These are phyloP conservation scores for Solanum chaucha DNA, from an alignment of 257 asterid genomes.

Conservation along the genomic window DNA sequence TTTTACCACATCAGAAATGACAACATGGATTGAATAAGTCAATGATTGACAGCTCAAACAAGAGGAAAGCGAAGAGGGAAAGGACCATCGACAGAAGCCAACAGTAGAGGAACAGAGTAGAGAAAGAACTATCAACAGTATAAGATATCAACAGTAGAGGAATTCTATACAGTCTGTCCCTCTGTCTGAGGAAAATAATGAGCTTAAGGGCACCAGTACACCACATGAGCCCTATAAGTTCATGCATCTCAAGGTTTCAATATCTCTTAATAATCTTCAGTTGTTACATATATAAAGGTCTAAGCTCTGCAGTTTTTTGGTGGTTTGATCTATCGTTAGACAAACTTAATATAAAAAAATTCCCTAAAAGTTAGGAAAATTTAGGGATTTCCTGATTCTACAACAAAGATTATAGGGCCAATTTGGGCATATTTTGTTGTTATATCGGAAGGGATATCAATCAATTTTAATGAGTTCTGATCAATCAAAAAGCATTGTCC, in stretches of 20 bases:
- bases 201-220: background rate
- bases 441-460: background rate
- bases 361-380: background rate
- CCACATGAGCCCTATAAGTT: background rate
- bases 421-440: background rate
- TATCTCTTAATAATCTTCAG: background rate
- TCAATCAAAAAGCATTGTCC: background rate
- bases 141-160: background rate
- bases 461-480: background rate
- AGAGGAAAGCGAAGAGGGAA: background rate
- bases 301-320: background rate
- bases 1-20: background rate
- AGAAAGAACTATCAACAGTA: background rate
- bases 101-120: background rate
- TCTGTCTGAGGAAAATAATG: background rate
- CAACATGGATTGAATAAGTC: background rate
- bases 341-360: background rate
- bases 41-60: background rate
- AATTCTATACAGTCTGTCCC: background rate
- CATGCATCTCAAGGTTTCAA: background rate
- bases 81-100: background rate
- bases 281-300: background rate
- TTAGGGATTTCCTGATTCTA: background rate
- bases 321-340: background rate
- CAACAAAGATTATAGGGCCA: background rate